Evolutionary conservation across 2,329 filamentous ascomycete species (phyloP), one percentile per base, ranked within the genome.

Genomic region (Aspergillus chevalieri): DNA sequence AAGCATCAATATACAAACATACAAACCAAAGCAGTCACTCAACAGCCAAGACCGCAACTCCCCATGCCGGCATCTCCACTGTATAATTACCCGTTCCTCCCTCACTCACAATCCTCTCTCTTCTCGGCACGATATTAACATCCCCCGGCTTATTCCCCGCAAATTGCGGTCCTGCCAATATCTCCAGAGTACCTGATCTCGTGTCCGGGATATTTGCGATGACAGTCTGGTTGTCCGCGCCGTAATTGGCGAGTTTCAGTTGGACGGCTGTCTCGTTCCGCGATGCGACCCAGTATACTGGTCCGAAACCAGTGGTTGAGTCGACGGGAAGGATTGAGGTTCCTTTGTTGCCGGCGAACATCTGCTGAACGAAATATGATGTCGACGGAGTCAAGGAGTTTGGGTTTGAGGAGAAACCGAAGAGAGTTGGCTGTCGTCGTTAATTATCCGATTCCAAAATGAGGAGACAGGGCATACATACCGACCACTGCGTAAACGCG

Each of bases 261-360:
- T 57, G 59, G 46, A 63, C 61, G 6, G 50, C 49, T 6, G 52
- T 54, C 6, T 56, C 43, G 6, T 47, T 57, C 21, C 52, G 61
- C 14, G 62, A 61, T 1, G 65, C 64, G 0, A 63, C 62, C 67
- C 68, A 70, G 49, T 67, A 70, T 10, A 70, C 33, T 2, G 64
- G 64, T 0, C 64, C 63, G 42, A 67, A 67, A 4, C 45, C 53
- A 0, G 54, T 22, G 0, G 59, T 56, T 3, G 65, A 60, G 3
- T 59, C 51, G 1, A 67, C 60, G 1, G 62, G 63, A 4, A 70
- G 57, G 9, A 64, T 62, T 1, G 58, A 64, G 9, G 54, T 44
- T 2, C 67, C 67, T 10, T 61, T 63, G 46, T 65, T 64, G 1
- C 56, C 56, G 2, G 65, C 61, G 47, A 71, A 70, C 57, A 71